Base-by-base conservation (phyloP, 306 rosid genomes). In the Quercus gilva region DNA sequence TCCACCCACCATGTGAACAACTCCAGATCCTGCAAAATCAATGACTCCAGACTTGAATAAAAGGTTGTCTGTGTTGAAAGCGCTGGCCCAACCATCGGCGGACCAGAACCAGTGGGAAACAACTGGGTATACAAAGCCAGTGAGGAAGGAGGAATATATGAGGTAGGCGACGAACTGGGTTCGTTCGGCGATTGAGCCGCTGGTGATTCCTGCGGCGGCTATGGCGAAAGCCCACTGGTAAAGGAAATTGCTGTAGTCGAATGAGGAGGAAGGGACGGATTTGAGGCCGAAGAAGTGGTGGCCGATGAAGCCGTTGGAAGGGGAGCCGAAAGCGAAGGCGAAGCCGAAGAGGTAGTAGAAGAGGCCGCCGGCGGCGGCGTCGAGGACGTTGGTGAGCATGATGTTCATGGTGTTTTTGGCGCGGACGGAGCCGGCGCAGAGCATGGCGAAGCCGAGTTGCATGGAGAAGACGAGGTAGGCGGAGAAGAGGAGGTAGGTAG, bases 371-470 rank as follows among this genome's bases (percentile, higher is more conserved):
- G 97, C 76, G 1, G 99, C 97, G 14, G 99, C 97, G 83, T 94
- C 97, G 21, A 94, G 97, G 69, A 91, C 97, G 84, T 94, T 94
- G 19, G 97, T 94, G 73, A 94, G 96, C 99, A 94, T 94, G 89
- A 94, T 94, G 89, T 94, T 94, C 99, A 94, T 94, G 84, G 99
- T 94, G 94, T 94, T 94, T 26, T 94, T 94, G 63, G 99, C 99
- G 0, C 99, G 90, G 73, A 94, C 99, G n/a, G 99, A 94, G 51
- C 99, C 97, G 28, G 97, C 99, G 52, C 99, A 94, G 81, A 92
- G 95, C 99, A 94, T 94, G 75, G 99, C 97, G 78, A 94, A 94
- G 41, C 97, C 97, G 10, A 94, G 94, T 68, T 94, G 99, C 99
- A 94, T 94, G 35, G 99, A 91, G 92, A 94, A 94, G 15, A 94